Conservation (phyloP, 352 stramenopile species). For the Phytophthora citricola region DNA sequence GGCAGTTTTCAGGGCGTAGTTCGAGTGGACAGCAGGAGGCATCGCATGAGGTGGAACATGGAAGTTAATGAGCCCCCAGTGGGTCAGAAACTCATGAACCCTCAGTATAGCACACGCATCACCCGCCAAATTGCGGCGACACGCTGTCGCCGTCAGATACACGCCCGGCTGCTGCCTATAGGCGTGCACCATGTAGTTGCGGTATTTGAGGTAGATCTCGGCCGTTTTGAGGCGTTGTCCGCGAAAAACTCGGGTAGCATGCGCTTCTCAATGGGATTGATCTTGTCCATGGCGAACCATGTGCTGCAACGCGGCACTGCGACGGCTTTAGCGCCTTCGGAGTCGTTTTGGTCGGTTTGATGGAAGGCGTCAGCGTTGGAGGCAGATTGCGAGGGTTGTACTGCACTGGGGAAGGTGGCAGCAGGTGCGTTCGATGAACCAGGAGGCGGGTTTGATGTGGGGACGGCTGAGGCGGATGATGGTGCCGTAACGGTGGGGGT, state of each 20-base stretch:
- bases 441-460: neutral
- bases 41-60: constrained; percentile 79
- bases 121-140: constrained; percentile 78
- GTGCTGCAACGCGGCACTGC: constrained; percentile 73
- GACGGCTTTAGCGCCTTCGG: constrained; percentile 40
- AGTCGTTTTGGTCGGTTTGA: constrained; percentile 34
- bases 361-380: constrained; percentile 13
- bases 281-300: constrained; percentile 82
- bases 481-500: neutral
- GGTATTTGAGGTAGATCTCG: constrained; percentile 85
- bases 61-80: constrained; percentile 90
- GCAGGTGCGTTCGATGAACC: neutral
- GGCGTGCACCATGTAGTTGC: constrained; percentile 88
- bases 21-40: constrained; percentile 57
- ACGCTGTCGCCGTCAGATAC: constrained; percentile 86
- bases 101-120: constrained; percentile 86
- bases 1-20: constrained; percentile 51
- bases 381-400: constrained; percentile 11
- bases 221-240: constrained; percentile 37
- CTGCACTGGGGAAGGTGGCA: neutral
- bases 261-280: constrained; percentile 83
- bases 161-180: constrained; percentile 82
- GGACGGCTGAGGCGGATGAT: neutral
- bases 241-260: constrained; percentile 88
- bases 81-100: constrained; percentile 86